Evolutionary conservation across 208 protist genomes (phyloP).

Genomic region (Leishmania lainsoni): DNA sequence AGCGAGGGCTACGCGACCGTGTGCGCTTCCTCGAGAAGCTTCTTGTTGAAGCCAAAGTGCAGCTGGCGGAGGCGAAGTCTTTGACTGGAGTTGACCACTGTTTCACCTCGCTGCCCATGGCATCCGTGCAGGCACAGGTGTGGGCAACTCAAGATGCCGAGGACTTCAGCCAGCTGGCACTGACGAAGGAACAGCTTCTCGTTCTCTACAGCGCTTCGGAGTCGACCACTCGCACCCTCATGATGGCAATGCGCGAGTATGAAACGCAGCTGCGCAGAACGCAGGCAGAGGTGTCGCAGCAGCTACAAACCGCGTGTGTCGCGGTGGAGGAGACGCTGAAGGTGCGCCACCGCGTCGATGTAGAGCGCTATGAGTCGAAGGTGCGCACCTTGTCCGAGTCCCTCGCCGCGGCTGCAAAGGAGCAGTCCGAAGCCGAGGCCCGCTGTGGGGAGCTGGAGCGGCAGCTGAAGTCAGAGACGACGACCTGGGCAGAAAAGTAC

Average conservation of each 20-base stretch:
- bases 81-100: constrained; percentile 9
- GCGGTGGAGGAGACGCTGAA: constrained; percentile 17
- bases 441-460: constrained; percentile 10
- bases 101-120: not conserved
- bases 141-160: constrained; percentile 21
- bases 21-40: constrained; percentile 32
- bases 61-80: constrained; percentile 33
- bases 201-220: constrained; percentile 7
- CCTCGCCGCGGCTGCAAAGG: constrained; percentile 1
- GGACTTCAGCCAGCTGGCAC: constrained; percentile 19
- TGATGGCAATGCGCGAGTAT: constrained; percentile 6
- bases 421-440: not conserved
- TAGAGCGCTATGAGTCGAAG: constrained; percentile 14
- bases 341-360: constrained; percentile 9
- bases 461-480: constrained; percentile 4
- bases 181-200: constrained; percentile 8
- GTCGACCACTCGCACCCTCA: not conserved
- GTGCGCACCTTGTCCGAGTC: constrained; percentile 9
- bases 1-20: constrained; percentile 20
- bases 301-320: constrained; percentile 13
- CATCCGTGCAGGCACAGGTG: constrained; percentile 7
- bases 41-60: constrained; percentile 36
- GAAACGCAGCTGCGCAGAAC: not conserved
- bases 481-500: constrained; percentile 7
- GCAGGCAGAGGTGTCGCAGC: constrained; percentile 16